These are phyloP conservation scores for Rugonectria rugulosa DNA, from an alignment of 2,329 filamentous ascomycete species.

Conservation along the genomic window DNA sequence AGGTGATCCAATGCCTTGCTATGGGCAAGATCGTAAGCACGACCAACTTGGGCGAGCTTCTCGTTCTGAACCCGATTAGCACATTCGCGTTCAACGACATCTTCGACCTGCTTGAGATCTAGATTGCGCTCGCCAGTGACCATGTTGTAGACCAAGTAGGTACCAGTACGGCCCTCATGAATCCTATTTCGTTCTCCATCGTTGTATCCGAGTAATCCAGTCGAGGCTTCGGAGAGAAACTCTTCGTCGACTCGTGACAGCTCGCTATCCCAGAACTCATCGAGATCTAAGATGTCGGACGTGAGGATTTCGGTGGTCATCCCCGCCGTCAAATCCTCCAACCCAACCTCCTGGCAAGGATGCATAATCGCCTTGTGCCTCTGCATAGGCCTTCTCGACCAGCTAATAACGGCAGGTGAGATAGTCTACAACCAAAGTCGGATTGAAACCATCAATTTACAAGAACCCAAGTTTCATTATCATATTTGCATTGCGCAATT, in stretches of 20 bases:
- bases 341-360: conserved; percentile 76
- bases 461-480: conserved; percentile 87
- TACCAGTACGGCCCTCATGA: too few relatives aligned
- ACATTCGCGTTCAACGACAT: conserved; percentile 63
- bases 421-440: conserved; percentile 57
- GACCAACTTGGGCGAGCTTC: conserved; percentile 65
- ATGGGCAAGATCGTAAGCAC: conserved; percentile 67
- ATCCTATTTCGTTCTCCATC: too few relatives aligned
- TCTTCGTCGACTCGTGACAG: conserved; percentile 81
- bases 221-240: too few relatives aligned
- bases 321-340: conserved; percentile 71
- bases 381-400: conserved; percentile 84
- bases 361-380: conserved; percentile 80
- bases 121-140: conserved; percentile 59
- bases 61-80: conserved; percentile 58
- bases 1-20: conserved; percentile 62
- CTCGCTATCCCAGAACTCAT: conserved; percentile 85
- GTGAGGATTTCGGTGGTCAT: conserved; percentile 74
- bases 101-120: conserved; percentile 56
- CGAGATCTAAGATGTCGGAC: conserved; percentile 77
- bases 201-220: too few relatives aligned
- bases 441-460: too few relatives aligned
- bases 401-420: conserved; percentile 44
- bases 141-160: conserved; percentile 65
- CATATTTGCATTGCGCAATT: conserved; percentile 77